Evolutionary conservation across 2,329 filamentous ascomycete genomes (phyloP), one percentile per base, ranked within the genome.

Genomic region (Penicillium sp.): DNA sequence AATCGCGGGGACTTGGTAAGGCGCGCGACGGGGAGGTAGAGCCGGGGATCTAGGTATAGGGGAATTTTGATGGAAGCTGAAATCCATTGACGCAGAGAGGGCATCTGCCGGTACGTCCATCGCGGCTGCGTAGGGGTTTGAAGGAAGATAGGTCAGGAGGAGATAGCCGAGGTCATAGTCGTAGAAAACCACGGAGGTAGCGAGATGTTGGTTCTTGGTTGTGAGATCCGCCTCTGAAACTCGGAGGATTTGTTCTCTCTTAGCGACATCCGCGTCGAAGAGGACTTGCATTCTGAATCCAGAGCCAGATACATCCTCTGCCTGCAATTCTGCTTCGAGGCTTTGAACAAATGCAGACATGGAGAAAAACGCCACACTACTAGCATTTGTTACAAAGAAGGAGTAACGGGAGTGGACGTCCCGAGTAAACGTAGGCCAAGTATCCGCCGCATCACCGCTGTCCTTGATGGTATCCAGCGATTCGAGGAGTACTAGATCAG

Each of bases 121-220:
- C 46, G 74, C 68, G 3, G 76, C 80, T 24, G 78, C 83, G 58
- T 77, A 78, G 2, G 78, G 78, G 54, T 77, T 75, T 39, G 75
- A 75, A 7, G 72, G 71, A 27, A 73, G 71, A 21, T 72, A 74
- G 20, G 79, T 82, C 30, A 84, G 71, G 37, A 87, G 65, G 23
- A 86, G 70, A 59, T 84, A 84, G 8, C 83, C 84, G 24, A 85
- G 64, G 52, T 82, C 80, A 9, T 78, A 77, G 55, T 85, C 80
- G 42, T 81, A 74, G 29, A 86, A 74, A 20, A 82, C 74, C n/a
- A 84, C 70, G 46, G 74, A 77, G 17, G 76, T 69, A 5, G 79
- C 78, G 21, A 77, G 59, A 72, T 75, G 67, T 57, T 72, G 53
- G 52, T 57, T 50, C 55, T 56, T 48, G 6, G 51, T 46, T 27